Conservation (phyloP, 768 basidiomycete genomes). For the Naematelia aurantialba region DNA sequence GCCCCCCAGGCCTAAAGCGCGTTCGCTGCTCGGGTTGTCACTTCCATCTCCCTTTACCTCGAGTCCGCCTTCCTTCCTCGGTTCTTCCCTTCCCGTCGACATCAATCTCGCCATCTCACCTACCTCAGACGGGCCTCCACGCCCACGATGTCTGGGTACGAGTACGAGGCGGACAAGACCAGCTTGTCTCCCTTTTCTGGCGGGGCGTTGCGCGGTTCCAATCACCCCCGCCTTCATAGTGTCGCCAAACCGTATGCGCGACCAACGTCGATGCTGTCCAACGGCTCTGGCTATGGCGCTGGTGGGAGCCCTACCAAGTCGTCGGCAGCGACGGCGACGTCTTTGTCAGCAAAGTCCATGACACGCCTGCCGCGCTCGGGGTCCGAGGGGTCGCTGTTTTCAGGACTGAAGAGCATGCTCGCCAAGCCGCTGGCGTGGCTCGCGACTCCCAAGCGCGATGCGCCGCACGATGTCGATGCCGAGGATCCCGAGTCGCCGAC, state of each 20-base stretch:
- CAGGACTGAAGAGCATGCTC: conserved; percentile 18
- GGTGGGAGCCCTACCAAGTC: conserved; percentile 5
- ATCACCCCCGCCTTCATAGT: conserved; percentile 17
- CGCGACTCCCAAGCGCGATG: conserved; percentile 15
- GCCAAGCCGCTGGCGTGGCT: conserved; percentile 26
- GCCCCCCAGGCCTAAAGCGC: too few species aligned
- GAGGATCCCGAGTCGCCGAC: conserved; percentile 21
- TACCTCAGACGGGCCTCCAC: not conserved
- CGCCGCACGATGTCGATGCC: conserved; percentile 1
- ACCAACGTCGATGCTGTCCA: conserved; percentile 15
- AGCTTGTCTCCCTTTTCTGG: conserved; percentile 1
- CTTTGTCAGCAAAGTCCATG: not conserved
- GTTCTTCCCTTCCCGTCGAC: not conserved
- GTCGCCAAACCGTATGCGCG: conserved; percentile 22
- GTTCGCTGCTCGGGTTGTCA: too few species aligned
- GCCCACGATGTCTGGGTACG: conserved; percentile 4
- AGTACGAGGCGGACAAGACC: not conserved
- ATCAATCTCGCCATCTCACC: not conserved
- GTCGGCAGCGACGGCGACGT: not conserved
- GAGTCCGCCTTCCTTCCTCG: conserved; percentile 6
- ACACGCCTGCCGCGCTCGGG: not conserved
- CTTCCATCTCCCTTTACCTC: too few species aligned
- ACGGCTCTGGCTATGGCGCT: not conserved
- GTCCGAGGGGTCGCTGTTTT: conserved; percentile 8
- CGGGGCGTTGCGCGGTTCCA: conserved; percentile 6